Evolutionary conservation across 208 protist species (phyloP), one percentile per base, ranked within the genome.

Genomic region (Wallacemonas sp.): DNA sequence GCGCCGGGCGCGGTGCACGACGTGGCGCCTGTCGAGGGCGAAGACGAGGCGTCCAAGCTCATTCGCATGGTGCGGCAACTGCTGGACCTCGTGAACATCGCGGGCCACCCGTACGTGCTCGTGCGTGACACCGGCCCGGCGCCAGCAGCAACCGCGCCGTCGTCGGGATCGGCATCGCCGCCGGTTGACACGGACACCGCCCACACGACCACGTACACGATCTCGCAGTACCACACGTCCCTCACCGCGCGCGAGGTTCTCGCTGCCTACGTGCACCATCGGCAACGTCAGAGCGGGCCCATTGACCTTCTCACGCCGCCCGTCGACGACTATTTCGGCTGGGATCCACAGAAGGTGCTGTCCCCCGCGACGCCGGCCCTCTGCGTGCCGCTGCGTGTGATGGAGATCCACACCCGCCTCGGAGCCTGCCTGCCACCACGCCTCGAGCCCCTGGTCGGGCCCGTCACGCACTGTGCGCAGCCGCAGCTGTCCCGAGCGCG

Each of bases 91-190:
- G 70, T 72, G n/a, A 43, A 70, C 29, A 48, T 54, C 17, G 32
- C 64, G 12, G 69, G 76, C n/a, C 70, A 82, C 57, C 80, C 80
- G n/a, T 80, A 80, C 41, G 41, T 86, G 17, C 79, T 80, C 43
- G 68, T 86, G 24, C 60, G 60, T 3, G 68, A 71, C 34, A 29
- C 17, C 5, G 24, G 1, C n/a, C n/a, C n/a, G n/a, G n/a, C n/a
- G n/a, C n/a, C n/a, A n/a, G n/a, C n/a, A n/a, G n/a, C n/a, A n/a
- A n/a, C n/a, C n/a, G 12, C n/a, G 24, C 24, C 49, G 9, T 21
- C 9, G 14, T 5, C 14, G 19, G 14, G n/a, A 6, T 52, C 49
- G 6, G 27, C 49, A 6, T 27, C 27, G 21, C 11, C 27, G 49
- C 19, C 49, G 49, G 49, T 36, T 6, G 19, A 9, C 32, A 12